Evolutionary conservation across 352 stramenopile genomes (phyloP).

Genomic region (Phytophthora foliorum): DNA sequence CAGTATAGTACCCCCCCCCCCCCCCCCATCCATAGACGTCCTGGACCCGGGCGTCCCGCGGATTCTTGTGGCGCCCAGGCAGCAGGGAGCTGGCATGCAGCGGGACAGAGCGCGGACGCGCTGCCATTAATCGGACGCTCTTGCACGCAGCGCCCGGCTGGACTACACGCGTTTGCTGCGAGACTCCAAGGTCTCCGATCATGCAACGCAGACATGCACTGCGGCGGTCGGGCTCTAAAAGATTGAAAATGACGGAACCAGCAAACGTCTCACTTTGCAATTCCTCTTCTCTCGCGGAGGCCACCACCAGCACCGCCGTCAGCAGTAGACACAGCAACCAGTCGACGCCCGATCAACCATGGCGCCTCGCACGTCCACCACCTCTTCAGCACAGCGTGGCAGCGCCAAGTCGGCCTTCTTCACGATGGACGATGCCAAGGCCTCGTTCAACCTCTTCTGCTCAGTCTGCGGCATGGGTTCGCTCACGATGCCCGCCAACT

Average conservation of each 20-base stretch:
- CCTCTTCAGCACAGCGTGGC: constrained; percentile 21
- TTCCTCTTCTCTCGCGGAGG: constrained; percentile 17
- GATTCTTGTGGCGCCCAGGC: constrained; percentile 24
- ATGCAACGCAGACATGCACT: constrained; percentile 30
- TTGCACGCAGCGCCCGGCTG: constrained; percentile 16
- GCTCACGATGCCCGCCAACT: constrained; percentile 66
- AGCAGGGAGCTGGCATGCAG: constrained; percentile 6
- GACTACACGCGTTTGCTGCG: constrained; percentile 11
- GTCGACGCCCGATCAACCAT: constrained; percentile 20
- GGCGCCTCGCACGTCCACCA: constrained; percentile 25
- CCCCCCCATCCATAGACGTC: not conserved
- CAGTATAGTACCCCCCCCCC: constrained; percentile 20
- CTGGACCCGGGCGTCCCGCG: not conserved
- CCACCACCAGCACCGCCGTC: constrained; percentile 21
- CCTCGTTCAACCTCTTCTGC: constrained; percentile 57
- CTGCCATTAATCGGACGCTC: not conserved
- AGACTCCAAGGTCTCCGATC: constrained; percentile 14
- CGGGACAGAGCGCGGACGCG: constrained; percentile 10
- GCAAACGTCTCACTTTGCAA: constrained; percentile 17
- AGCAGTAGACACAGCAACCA: constrained; percentile 17
- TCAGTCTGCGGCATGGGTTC: constrained; percentile 60
- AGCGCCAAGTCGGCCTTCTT: constrained; percentile 43
- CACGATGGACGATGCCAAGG: constrained; percentile 62
- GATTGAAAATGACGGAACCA: not conserved
- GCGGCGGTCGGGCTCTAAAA: constrained; percentile 2